Base-by-base conservation (phyloP, 306 rosid species). In the Quercus gilva region DNA sequence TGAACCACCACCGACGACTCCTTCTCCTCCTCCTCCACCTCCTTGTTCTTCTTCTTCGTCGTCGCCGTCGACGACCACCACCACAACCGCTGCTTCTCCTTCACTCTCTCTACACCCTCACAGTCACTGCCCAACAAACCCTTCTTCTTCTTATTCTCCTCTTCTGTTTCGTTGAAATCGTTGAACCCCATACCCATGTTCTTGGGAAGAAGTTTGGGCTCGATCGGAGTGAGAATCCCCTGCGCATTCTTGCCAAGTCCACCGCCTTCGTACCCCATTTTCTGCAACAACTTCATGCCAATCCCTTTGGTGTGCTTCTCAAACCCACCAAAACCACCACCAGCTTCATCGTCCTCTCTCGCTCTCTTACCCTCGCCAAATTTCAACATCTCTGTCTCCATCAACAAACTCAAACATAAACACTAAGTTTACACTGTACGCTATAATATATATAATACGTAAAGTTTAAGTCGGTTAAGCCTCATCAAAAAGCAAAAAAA, bases 261-360 rank as follows among this genome's bases (percentile, higher is more conserved):
- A 7, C 97, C 99, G 65, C 98, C 98, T 86, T 81, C 89, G 82
- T 95, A 95, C 12, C 99, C 99, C 99, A 95, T 95, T 67, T 88
- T 93, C 88, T 85, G 89, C 79, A 93, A 84, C 78, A 95, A 78
- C 89, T 87, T 91, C 92, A 89, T 52, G 28, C 98, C 98, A 56
- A 95, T 90, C 3, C 97, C 97, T 82, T 92, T 92, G 0, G 97
- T 92, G 77, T 94, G 89, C 78, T 87, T 87, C 94, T 92, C 97
- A 20, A 94, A 94, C 21, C 45, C 81, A 67, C 97, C 97, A 20
- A 69, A 82, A 43, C 57, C 70, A 71, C 19, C 19, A 13, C 59
- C 88, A 57, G 45, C 65, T 58, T 76, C 73, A 7, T 7, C 45
- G 28, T 69, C 77, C 28, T 79, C 73, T 20, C 81, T 83, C 78